These are phyloP conservation scores for Starmerella gropengiesseri DNA, from an alignment of 805 yeast genomes.

Conservation along the genomic window DNA sequence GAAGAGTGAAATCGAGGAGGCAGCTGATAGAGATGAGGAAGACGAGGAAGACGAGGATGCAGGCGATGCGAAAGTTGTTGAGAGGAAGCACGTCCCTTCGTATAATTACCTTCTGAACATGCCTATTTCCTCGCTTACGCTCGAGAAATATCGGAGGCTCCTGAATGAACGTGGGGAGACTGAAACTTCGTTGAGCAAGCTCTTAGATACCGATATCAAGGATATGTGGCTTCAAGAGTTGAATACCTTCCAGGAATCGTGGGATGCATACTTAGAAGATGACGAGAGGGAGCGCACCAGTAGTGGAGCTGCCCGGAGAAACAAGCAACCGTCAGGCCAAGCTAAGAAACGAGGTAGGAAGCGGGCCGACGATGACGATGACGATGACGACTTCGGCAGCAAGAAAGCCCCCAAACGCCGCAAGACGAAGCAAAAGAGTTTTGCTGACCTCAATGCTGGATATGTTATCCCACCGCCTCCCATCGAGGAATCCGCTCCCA, in stretches of 20 bases:
- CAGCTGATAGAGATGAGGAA: constrained; percentile 19
- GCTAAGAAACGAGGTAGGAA: constrained; percentile 34
- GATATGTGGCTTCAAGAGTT: constrained; percentile 83
- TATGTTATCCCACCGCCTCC: constrained; percentile 22
- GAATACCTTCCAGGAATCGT: constrained; percentile 56
- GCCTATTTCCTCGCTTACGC: constrained; percentile 88
- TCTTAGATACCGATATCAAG: constrained; percentile 63
- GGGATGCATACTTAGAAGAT: constrained; percentile 54
- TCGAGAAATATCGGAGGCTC: constrained; percentile 74
- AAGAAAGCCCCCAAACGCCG: constrained; percentile 15
- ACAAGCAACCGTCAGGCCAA: constrained; percentile 31
- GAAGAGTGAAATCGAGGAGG: constrained; percentile 34
- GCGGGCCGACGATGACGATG: constrained; percentile 25
- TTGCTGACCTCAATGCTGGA: constrained; percentile 12
- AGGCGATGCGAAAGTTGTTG: constrained; percentile 9
- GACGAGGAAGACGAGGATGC: constrained; percentile 35
- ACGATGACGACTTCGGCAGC: constrained; percentile 29
- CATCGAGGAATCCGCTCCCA: constrained; percentile 23
- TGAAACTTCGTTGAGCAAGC: constrained; percentile 54
- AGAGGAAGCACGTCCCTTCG: constrained; percentile 37
- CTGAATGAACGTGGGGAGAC: constrained; percentile 61
- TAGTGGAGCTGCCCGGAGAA: constrained; percentile 3
- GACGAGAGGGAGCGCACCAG: constrained; percentile 53
- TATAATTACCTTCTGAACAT: constrained; percentile 84
- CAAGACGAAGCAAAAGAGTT: constrained; percentile 12